Evolutionary conservation across 805 yeast genomes (phyloP).

Genomic region (Wickerhamiella vanderwaltii): DNA sequence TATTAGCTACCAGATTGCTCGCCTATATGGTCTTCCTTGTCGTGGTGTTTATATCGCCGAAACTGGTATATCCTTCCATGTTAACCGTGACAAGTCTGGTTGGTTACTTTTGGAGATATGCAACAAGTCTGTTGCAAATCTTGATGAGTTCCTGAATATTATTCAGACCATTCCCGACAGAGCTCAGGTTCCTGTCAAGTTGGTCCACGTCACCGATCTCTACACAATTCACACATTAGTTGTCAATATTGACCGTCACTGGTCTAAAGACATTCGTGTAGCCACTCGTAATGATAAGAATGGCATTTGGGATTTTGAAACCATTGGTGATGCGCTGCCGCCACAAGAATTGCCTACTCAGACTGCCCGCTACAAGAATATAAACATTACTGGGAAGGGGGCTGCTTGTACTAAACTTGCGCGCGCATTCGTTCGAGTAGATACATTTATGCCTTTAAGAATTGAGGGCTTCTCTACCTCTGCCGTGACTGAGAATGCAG

Average conservation of each 20-base stretch:
- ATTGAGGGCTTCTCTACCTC: constrained; percentile 64
- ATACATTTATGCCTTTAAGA: constrained; percentile 51
- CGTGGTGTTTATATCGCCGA: constrained; percentile 70
- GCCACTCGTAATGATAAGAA: constrained; percentile 48
- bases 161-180: constrained; percentile 70
- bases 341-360: constrained; percentile 42
- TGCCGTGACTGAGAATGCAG: constrained; percentile 56
- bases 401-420: constrained; percentile 44
- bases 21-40: constrained; percentile 72
- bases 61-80: constrained; percentile 60
- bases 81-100: constrained; percentile 44
- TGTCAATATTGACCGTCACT: constrained; percentile 69
- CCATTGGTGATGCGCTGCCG: constrained; percentile 44
- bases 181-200: constrained; percentile 54
- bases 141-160: constrained; percentile 65
- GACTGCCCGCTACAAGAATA: constrained; percentile 42
- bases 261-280: constrained; percentile 59
- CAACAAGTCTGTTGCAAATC: constrained; percentile 57
- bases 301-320: constrained; percentile 46
- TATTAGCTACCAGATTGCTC: constrained; percentile 78
- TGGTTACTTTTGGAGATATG: constrained; percentile 75
- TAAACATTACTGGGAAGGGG: constrained; percentile 32
- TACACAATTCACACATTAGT: constrained; percentile 62
- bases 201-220: constrained; percentile 67
- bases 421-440: constrained; percentile 60